phyloP scores from a whole-genome alignment of 1,139 yeast species.

The Schizosaccharomyces versatilis region DNA sequence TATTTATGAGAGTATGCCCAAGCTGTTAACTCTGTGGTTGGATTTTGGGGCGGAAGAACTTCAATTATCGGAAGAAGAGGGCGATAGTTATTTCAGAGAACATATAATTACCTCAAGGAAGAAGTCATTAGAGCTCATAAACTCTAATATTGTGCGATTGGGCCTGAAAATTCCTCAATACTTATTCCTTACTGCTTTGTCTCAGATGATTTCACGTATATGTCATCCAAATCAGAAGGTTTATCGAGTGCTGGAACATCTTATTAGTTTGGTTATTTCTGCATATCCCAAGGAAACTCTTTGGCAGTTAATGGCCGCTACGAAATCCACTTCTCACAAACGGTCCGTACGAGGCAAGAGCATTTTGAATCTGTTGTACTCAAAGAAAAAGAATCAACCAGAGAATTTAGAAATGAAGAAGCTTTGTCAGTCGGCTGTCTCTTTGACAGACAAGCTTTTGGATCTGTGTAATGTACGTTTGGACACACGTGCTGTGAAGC shows the following conservation, averaged over 20 bases:
- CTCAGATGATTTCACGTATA: constrained; percentile 67
- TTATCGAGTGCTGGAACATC: constrained; percentile 30
- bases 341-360: constrained; percentile 35
- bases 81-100: constrained; percentile 1
- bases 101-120: constrained; percentile 12
- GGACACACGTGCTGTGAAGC: constrained; percentile 24
- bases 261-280: constrained; percentile 34
- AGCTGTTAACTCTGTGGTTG: constrained; percentile 74
- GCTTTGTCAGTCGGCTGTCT: constrained; percentile 16
- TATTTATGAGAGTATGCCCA: constrained; percentile 71
- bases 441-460: constrained; percentile 18
- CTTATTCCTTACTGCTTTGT: constrained; percentile 66
- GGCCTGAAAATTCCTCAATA: constrained; percentile 31
- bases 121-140: constrained; percentile 14
- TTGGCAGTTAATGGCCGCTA: constrained; percentile 65
- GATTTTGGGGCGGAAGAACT: constrained; percentile 36
- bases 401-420: constrained; percentile 3
- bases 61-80: constrained; percentile 1
- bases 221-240: constrained; percentile 41
- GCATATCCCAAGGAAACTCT: constrained; percentile 63
- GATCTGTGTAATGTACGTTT: constrained; percentile 19
- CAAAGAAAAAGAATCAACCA: constrained; percentile 1
- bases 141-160: constrained; percentile 23
- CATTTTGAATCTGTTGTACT: constrained; percentile 18
- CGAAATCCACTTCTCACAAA: constrained; percentile 38